These are phyloP conservation scores for Ochetophila trinervis DNA, from an alignment of 306 rosid species.

Conservation along the genomic window DNA sequence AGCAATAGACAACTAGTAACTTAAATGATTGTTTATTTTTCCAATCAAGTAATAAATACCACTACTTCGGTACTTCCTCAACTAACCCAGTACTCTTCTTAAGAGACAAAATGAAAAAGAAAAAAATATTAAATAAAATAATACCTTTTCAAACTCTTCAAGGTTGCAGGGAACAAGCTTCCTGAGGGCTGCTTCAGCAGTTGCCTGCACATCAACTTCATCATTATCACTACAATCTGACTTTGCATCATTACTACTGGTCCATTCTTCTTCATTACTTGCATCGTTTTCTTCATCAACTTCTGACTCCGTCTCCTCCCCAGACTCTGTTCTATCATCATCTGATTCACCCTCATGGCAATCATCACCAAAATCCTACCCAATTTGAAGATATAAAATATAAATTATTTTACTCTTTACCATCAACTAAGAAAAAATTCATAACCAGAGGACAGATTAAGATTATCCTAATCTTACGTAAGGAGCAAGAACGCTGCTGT, in stretches of 20 bases:
- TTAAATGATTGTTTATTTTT: background rate
- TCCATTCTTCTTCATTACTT: constrained; percentile 76
- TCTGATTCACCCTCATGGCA: constrained; percentile 70
- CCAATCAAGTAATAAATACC: background rate
- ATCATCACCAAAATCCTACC: constrained; percentile 85
- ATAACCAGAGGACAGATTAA: background rate
- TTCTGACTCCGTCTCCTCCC: constrained; percentile 75
- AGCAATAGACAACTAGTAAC: background rate
- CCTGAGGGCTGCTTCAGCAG: constrained; percentile 79
- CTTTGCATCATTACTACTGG: constrained; percentile 68
- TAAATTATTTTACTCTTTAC: constrained; percentile 4
- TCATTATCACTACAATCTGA: constrained; percentile 78
- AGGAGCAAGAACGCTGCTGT: constrained; percentile 84
- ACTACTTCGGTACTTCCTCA: background rate
- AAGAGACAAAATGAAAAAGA: background rate
- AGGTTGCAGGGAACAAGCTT: constrained; percentile 63
- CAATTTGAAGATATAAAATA: constrained; percentile 18
- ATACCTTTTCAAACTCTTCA: constrained; percentile 67
- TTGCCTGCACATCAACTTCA: constrained; percentile 57
- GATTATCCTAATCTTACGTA: constrained; percentile 52
- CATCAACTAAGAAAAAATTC: background rate
- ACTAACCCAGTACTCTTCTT: background rate
- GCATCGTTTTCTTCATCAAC: constrained; percentile 71
- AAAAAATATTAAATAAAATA: background rate
- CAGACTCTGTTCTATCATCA: constrained; percentile 63